Evolutionary conservation across 306 rosid species (phyloP).

Genomic region (Prunus davidiana): DNA sequence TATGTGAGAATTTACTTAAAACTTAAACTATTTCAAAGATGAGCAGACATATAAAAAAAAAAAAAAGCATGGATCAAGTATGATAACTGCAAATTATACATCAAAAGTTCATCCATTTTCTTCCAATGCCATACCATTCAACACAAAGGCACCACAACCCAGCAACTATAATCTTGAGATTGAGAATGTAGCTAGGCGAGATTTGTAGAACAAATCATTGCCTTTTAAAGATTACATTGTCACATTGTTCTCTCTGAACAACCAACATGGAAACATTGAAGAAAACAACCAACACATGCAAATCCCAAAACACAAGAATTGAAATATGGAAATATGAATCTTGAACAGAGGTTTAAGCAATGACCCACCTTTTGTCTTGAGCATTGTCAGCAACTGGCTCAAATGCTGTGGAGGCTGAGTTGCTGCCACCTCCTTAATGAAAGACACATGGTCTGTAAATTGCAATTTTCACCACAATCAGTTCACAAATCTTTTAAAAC

Average conservation of each 20-base stretch:
- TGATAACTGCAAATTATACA: background rate
- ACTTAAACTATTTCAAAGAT: background rate
- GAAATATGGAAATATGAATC: background rate
- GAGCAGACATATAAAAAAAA: background rate
- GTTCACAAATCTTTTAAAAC: background rate
- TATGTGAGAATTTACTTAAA: background rate
- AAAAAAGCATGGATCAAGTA: background rate
- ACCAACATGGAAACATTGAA: background rate
- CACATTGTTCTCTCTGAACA: background rate
- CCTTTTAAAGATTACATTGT: background rate
- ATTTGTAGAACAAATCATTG: background rate
- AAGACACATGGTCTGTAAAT: conserved; percentile 69
- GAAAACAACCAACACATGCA: background rate
- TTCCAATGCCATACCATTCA: background rate
- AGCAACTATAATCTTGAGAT: background rate
- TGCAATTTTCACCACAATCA: background rate
- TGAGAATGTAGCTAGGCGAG: background rate
- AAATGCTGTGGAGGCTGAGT: conserved; percentile 79
- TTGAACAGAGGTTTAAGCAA: conserved; percentile 9
- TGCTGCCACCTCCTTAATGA: conserved; percentile 78
- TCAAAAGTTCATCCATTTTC: background rate
- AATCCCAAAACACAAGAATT: background rate
- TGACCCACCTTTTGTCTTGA: conserved; percentile 70
- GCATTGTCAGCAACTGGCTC: conserved; percentile 52
- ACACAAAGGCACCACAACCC: background rate